A percentile compares a stretch with the other conserved stretches of the same genome.
phyloP scores from a whole-genome alignment of 176 grass and related monocot species.

The Cenchrus purpureus region DNA sequence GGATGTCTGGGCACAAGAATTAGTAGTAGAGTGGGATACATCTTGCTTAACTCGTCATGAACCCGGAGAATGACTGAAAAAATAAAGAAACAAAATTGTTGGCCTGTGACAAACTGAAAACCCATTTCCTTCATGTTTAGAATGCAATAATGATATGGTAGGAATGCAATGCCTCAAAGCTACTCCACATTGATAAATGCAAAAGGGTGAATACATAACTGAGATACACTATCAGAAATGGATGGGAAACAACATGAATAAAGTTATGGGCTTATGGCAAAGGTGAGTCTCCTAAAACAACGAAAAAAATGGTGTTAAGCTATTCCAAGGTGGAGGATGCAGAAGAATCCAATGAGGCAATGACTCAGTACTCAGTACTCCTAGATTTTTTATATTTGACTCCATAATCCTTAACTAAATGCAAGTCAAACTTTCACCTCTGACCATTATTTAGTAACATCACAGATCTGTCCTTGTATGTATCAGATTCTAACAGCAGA shows the following conservation, averaged over 20 bases:
- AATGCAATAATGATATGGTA: constrained; percentile 21
- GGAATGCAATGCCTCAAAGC: neutral
- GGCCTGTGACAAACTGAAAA: neutral
- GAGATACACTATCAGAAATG: constrained; percentile 17
- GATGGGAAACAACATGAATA: constrained; percentile 3
- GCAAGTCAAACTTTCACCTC: constrained; percentile 13
- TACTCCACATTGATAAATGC: neutral
- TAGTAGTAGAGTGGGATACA: constrained; percentile 53
- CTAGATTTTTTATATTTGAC: neutral
- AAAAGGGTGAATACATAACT: neutral
- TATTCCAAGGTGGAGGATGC: constrained; percentile 23
- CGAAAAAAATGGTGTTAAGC: neutral
- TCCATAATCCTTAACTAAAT: neutral
- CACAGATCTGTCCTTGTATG: neutral
- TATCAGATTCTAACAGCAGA: neutral
- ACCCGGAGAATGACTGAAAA: constrained; percentile 74
- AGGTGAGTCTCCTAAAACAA: neutral
- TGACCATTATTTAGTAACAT: neutral
- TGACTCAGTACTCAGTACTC: neutral
- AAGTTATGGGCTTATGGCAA: neutral
- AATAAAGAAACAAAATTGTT: neutral
- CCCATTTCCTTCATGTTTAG: neutral
- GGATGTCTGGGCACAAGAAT: constrained; percentile 89
- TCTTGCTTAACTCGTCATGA: constrained; percentile 77
- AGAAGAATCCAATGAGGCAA: neutral